Evolutionary conservation across 1,284 basidiomycete species (phyloP).

Genomic region (Macrocystidia cucumis): DNA sequence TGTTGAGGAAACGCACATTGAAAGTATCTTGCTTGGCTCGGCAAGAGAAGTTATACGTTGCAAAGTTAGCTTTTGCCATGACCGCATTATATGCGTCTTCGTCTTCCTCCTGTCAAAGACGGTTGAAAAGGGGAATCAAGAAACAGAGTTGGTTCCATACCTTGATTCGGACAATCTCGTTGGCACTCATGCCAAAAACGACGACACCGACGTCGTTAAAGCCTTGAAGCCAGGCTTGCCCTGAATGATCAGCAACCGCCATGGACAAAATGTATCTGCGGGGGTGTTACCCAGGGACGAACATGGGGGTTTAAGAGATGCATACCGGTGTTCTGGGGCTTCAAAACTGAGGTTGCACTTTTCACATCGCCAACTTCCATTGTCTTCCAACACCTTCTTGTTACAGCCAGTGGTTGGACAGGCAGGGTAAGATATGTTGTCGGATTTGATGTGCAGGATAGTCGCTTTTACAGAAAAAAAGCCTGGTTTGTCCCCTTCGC

Average conservation of each 20-base stretch:
- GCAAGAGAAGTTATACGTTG: constrained; percentile 80
- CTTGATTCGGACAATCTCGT: constrained; percentile 72
- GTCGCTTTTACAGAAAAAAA: constrained; percentile 83
- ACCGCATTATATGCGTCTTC: constrained; percentile 56
- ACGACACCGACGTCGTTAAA: constrained; percentile 90
- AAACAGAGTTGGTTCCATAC: background rate
- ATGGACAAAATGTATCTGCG: constrained; percentile 84
- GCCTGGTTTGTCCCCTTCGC: constrained; percentile 74
- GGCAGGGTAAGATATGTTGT: constrained; percentile 87
- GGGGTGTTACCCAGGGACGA: no score
- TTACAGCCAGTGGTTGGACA: constrained; percentile 81
- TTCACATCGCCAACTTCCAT: constrained; percentile 84
- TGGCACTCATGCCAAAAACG: constrained; percentile 76
- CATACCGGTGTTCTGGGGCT: constrained; percentile 77
- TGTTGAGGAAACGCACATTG: constrained; percentile 49
- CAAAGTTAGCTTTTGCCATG: constrained; percentile 62
- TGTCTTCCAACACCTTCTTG: constrained; percentile 83
- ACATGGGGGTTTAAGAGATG: constrained; percentile 2
- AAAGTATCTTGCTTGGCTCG: constrained; percentile 85
- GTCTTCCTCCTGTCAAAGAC: constrained; percentile 45
- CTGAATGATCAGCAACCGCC: constrained; percentile 86
- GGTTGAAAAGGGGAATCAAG: background rate
- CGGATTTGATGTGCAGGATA: constrained; percentile 84
- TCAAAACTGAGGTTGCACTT: constrained; percentile 80
- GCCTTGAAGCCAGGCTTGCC: constrained; percentile 88